Base-by-base conservation (phyloP, 1,139 yeast genomes). In the Pichia sp. region DNA sequence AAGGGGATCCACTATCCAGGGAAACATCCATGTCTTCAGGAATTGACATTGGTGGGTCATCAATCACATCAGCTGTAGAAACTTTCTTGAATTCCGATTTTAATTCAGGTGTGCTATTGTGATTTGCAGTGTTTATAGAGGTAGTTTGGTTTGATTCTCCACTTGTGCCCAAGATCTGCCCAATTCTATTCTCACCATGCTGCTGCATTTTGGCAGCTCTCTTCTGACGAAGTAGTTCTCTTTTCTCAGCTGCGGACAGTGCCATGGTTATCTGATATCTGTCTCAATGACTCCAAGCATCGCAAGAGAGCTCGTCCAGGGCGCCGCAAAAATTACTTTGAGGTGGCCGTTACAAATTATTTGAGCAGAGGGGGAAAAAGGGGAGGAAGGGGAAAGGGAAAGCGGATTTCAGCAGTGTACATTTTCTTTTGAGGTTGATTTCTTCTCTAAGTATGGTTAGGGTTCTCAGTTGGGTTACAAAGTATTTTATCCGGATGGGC, bases 181-280 rank as follows among this genome's bases (percentile, higher is more conserved):
- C 77, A 55, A 83, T 63, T 48, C 92, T 67, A 3, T 75, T 59
- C 27, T 80, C 83, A 41, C 72, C 72, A 10, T 7, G 9, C 3
- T 82, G 80, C 3, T 84, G 82, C 70, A 83, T 73, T 60, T 81
- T 82, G 52, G 85, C 83, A 43, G 79, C 82, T 54, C 90, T 71
- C 58, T 87, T 72, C 57, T 83, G 88, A 49, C 88, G 71, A 36
- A 82, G 64, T 31, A 79, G 55, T 47, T 70, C 67, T 55, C 81
- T 75, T 64, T 77, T 81, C 55, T 83, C 90, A 39, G 79, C 82
- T 5, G 51, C 45, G 36, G 43, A 31, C 11, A 31, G 11, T 31
- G 33, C 11, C 11, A 16, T 16, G 23, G 23, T 16, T 16, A 16
- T 16, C 23, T 16, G 23, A 16, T 16, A 16, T 16, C 23, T 16